phyloP scores from a whole-genome alignment of 2,329 filamentous ascomycete species.

The Aspergillus aculeatus region DNA sequence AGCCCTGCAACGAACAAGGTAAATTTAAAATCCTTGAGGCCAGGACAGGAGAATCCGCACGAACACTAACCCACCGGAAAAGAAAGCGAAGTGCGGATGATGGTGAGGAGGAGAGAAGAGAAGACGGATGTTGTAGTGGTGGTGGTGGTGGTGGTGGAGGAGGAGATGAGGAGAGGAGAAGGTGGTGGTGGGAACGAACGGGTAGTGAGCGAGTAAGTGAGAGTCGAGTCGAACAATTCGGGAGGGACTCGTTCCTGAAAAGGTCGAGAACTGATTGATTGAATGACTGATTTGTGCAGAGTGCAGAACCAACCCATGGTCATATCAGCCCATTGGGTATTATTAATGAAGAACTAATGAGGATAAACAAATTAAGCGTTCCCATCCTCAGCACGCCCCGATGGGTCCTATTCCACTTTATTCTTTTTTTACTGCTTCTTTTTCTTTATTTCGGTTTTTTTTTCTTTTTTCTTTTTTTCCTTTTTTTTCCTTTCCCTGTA shows the following conservation, averaged over 20 bases:
- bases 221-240: background rate
- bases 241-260: background rate
- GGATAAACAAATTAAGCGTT: background rate
- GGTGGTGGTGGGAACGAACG: too few species aligned
- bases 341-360: constrained; percentile 5
- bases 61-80: background rate
- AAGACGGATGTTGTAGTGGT: background rate
- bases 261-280: constrained; percentile 5
- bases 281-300: constrained; percentile 3
- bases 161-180: too few species aligned
- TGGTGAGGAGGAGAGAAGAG: background rate
- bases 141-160: too few species aligned
- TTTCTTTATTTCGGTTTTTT: background rate
- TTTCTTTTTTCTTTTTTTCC: background rate
- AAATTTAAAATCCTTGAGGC: background rate
- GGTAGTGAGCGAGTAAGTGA: too few species aligned
- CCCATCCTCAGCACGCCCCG: background rate
- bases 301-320: background rate
- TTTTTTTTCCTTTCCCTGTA: background rate
- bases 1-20: constrained; percentile 4
- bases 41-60: background rate
- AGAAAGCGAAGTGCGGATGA: background rate
- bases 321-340: background rate
- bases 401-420: background rate
- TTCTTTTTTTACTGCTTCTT: background rate